Conservation (phyloP, 2,329 filamentous ascomycete species). For the Fusarium subglutinans region DNA sequence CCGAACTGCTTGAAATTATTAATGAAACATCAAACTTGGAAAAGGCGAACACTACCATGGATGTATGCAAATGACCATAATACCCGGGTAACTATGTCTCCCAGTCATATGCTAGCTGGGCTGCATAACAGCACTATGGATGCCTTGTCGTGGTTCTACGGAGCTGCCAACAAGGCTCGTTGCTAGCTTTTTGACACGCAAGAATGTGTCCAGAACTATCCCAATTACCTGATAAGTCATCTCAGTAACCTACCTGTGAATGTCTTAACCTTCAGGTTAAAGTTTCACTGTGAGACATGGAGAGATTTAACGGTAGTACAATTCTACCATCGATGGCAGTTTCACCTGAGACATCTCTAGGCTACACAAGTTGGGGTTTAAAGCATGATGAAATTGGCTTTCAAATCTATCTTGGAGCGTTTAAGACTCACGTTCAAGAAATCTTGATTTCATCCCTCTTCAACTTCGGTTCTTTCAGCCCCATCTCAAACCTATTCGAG, state of each 20-base stretch:
- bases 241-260: neutral
- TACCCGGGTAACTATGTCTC: neutral
- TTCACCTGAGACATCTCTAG: neutral
- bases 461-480: too few relatives aligned
- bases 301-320: neutral
- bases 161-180: too few relatives aligned
- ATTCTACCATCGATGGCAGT: neutral
- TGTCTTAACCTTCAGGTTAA: neutral
- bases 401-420: neutral
- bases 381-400: neutral
- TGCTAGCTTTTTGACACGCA: neutral
- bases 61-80: neutral
- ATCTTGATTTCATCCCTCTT: neutral
- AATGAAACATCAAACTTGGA: neutral
- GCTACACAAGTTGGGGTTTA: neutral
- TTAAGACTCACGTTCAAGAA: neutral
- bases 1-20: neutral
- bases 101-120: neutral
- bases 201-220: neutral
- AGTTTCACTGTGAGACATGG: constrained; percentile 3
- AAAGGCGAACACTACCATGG: neutral
- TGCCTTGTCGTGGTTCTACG: neutral
- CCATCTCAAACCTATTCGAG: neutral
- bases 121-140: neutral
- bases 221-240: neutral